phyloP scores from a whole-genome alignment of 805 yeast species.

The Priceomyces haplophilus region DNA sequence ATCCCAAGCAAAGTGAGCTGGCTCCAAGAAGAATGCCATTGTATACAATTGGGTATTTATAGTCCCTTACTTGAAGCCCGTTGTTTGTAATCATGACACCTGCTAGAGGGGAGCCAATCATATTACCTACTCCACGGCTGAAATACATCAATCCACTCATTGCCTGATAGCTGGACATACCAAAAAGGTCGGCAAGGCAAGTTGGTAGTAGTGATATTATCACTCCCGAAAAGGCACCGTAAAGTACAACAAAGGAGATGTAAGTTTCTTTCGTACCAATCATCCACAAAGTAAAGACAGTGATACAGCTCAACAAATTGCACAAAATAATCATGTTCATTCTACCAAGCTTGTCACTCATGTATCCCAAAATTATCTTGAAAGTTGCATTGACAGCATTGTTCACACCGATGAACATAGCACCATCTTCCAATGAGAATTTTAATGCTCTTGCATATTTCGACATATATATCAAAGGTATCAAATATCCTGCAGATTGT shows the following conservation, averaged over 20 bases:
- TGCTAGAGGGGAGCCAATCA: constrained; percentile 35
- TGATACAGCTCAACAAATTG: constrained; percentile 13
- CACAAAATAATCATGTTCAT: constrained; percentile 18
- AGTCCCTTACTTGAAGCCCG: constrained; percentile 16
- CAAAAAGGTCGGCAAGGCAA: constrained; percentile 31
- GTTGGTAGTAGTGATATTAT: constrained; percentile 29
- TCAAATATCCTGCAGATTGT: constrained; percentile 35
- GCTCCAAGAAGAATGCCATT: constrained; percentile 22
- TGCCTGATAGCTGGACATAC: constrained; percentile 28
- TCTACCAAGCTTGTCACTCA: constrained; percentile 17
- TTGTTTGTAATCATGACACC: constrained; percentile 22
- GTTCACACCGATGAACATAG: constrained; percentile 32
- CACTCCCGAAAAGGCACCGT: constrained; percentile 35
- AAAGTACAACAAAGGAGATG: constrained; percentile 28
- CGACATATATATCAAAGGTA: constrained; percentile 33
- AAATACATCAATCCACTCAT: constrained; percentile 33
- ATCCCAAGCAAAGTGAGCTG: constrained; percentile 13
- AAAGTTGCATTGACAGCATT: constrained; percentile 29
- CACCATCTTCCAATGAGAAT: constrained; percentile 26
- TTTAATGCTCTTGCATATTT: constrained; percentile 30
- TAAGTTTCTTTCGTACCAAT: constrained; percentile 20
- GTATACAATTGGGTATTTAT: constrained; percentile 24
- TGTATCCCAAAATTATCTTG: constrained; percentile 14
- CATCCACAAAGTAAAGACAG: constrained; percentile 19
- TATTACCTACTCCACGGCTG: constrained; percentile 30